phyloP scores from a whole-genome alignment of 768 basidiomycete species.

The Lentinula edodes region DNA sequence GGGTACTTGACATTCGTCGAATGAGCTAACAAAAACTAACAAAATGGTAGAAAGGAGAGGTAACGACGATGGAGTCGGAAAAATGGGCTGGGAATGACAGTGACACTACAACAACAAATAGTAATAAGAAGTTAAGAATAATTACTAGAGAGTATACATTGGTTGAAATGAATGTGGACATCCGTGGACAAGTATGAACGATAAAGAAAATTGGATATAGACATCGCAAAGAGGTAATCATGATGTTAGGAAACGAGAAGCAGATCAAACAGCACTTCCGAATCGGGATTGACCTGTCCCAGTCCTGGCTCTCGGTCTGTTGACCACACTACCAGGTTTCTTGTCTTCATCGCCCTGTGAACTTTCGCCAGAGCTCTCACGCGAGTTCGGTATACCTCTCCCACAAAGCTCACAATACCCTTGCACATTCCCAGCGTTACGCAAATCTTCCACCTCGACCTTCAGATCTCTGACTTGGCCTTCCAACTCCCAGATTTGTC shows the following conservation, averaged over 20 bases:
- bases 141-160: background rate
- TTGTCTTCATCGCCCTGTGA: constrained; percentile 11
- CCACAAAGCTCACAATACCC: constrained; percentile 60
- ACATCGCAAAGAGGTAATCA: no score
- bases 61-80: constrained; percentile 4
- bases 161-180: background rate
- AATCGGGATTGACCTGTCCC: constrained; percentile 56
- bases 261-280: constrained; percentile 40
- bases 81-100: constrained; percentile 5
- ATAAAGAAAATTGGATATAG: background rate
- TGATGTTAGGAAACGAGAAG: background rate
- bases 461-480: constrained; percentile 68
- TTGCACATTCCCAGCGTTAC: constrained; percentile 23
- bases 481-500: constrained; percentile 71
- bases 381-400: background rate
- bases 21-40: constrained; percentile 22
- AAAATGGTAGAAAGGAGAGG: constrained; percentile 12
- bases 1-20: background rate
- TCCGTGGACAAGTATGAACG: background rate
- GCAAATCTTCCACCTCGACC: constrained; percentile 57
- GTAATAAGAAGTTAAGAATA: constrained; percentile 4
- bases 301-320: constrained; percentile 65
- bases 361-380: background rate
- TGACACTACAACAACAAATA: constrained; percentile 2
- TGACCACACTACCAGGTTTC: constrained; percentile 37